phyloP scores from a whole-genome alignment of 495 filamentous ascomycete species.

The Cercophora sp. region DNA sequence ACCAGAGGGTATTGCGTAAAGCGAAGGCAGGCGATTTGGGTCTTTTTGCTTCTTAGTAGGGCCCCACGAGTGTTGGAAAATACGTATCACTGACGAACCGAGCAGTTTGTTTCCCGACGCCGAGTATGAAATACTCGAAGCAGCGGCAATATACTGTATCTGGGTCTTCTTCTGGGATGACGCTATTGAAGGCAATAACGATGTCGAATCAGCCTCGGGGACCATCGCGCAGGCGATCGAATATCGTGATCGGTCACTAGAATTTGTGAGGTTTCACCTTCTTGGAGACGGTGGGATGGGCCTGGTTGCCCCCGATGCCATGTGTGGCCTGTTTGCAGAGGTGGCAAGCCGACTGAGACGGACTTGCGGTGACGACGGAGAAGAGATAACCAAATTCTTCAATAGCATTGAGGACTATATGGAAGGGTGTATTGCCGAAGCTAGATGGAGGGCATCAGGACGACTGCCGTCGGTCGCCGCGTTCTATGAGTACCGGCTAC shows the following conservation, averaged over 20 bases:
- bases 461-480: conserved; percentile 9
- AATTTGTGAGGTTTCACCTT: conserved; percentile 8
- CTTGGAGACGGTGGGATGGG: neutral
- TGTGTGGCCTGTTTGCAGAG: conserved; percentile 17
- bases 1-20: too few species aligned
- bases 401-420: conserved; percentile 3
- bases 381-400: neutral
- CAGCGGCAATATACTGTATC: conserved; percentile 9
- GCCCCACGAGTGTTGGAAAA: too few species aligned
- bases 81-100: too few species aligned
- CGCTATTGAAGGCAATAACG: conserved; percentile 10
- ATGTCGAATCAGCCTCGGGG: neutral
- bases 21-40: too few species aligned
- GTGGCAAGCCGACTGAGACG: neutral
- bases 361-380: conserved; percentile 2
- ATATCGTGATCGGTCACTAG: conserved; percentile 10
- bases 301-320: conserved; percentile 6
- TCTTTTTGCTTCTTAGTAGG: too few species aligned
- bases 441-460: conserved; percentile 7
- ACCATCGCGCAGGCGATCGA: neutral
- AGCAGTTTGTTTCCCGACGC: conserved; percentile 11
- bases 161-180: conserved; percentile 22
- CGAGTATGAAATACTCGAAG: conserved; percentile 3
- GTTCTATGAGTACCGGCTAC: conserved; percentile 12
- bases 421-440: conserved; percentile 14